These are phyloP conservation scores for Aspergillus phoenicis DNA, from an alignment of 2,329 filamentous ascomycete species.

Conservation along the genomic window DNA sequence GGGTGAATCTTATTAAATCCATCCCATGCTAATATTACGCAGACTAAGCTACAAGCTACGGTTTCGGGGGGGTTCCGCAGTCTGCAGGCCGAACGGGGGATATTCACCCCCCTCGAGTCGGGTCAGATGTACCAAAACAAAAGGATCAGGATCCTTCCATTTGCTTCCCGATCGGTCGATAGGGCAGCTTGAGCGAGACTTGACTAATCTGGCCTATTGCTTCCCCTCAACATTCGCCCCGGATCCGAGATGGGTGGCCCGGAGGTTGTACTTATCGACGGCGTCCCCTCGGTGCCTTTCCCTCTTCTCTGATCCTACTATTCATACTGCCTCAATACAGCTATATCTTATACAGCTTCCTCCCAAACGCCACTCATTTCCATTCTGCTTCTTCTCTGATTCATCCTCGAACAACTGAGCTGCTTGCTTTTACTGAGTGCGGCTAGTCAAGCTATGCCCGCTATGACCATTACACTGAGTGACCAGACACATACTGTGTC, in stretches of 20 bases:
- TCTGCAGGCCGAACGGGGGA: background rate
- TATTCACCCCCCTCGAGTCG: background rate
- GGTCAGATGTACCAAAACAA: constrained; percentile 3
- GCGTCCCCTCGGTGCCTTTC: background rate
- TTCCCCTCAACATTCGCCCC: constrained; percentile 2
- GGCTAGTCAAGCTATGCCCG: background rate
- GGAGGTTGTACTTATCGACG: constrained; percentile 1
- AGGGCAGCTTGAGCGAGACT: background rate
- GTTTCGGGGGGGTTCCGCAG: constrained; percentile 1
- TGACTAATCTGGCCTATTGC: constrained; percentile 2
- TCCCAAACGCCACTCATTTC: background rate
- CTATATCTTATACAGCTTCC: background rate
- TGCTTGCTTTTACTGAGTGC: background rate
- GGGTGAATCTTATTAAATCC: background rate
- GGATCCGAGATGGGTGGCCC: background rate
- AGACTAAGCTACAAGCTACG: background rate
- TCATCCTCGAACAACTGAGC: background rate
- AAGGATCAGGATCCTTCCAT: constrained; percentile 10
- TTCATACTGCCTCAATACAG: background rate
- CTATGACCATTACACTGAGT: background rate
- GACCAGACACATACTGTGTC: background rate
- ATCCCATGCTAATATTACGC: background rate
- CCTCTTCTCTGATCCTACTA: background rate
- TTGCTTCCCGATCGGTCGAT: constrained; percentile 1
- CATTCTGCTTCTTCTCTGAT: no score